phyloP scores from a whole-genome alignment of 2,329 filamentous ascomycete species.

The Fusarium sp. region DNA sequence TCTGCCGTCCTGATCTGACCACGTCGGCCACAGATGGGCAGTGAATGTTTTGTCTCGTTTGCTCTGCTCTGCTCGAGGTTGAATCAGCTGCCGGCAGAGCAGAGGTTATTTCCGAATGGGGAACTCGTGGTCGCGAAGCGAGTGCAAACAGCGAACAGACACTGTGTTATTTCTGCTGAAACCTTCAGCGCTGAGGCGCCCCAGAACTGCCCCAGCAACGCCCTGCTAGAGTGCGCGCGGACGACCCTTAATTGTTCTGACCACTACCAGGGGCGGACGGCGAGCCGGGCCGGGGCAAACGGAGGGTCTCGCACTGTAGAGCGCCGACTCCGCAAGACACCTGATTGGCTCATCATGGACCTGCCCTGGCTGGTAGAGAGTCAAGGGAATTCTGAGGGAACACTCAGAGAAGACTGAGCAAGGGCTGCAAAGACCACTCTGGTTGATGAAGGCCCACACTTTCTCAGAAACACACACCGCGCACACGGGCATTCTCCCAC shows the following conservation, averaged over 20 bases:
- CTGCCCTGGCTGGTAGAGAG: background rate
- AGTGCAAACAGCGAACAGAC: slow-evolving; percentile 3
- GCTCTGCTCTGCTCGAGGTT: background rate
- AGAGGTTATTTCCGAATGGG: slow-evolving; percentile 5
- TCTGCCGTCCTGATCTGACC: slow-evolving; percentile 10
- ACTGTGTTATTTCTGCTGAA: slow-evolving; percentile 21
- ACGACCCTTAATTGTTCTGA: slow-evolving; percentile 8
- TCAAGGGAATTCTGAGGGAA: slow-evolving; percentile 3
- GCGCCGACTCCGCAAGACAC: background rate
- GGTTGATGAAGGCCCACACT: slow-evolving; percentile 16
- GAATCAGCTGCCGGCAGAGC: slow-evolving; percentile 6
- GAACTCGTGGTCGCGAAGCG: background rate
- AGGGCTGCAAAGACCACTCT: slow-evolving; percentile 2
- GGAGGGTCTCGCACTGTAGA: background rate
- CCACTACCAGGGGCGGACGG: background rate
- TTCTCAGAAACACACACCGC: slow-evolving; percentile 13
- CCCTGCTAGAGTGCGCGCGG: slow-evolving; percentile 3
- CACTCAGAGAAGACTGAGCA: slow-evolving; percentile 16
- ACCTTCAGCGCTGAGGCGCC: slow-evolving; percentile 6
- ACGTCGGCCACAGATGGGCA: slow-evolving; percentile 14
- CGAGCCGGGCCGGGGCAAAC: background rate
- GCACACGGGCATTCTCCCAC: slow-evolving; percentile 8
- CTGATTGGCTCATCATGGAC: background rate
- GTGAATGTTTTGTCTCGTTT: slow-evolving; percentile 10
- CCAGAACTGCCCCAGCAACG: slow-evolving; percentile 30